These are phyloP conservation scores for Hericium coralloides DNA, from an alignment of 768 basidiomycete genomes.

Conservation along the genomic window DNA sequence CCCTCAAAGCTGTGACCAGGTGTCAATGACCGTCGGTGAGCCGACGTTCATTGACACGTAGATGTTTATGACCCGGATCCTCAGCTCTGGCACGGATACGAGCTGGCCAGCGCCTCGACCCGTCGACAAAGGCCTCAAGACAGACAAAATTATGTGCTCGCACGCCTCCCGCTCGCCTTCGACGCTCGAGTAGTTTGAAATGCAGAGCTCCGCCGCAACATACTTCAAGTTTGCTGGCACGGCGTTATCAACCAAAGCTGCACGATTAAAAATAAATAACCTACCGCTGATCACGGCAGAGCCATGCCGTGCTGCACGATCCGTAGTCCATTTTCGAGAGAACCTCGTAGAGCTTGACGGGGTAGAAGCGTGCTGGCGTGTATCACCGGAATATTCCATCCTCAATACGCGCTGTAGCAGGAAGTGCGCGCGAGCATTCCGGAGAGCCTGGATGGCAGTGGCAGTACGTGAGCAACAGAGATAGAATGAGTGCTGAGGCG, in stretches of 20 bases:
- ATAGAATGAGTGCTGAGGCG: background rate
- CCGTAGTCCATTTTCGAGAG: slow-evolving; percentile 27
- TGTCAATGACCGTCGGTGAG: no score
- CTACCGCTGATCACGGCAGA: slow-evolving; percentile 17
- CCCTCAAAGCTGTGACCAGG: no score
- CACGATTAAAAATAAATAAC: background rate
- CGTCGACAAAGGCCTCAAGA: no score
- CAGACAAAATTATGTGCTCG: slow-evolving; percentile 1
- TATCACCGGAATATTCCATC: slow-evolving; percentile 22
- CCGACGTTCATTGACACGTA: no score
- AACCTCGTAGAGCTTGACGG: slow-evolving; percentile 25
- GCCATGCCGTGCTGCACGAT: slow-evolving; percentile 21
- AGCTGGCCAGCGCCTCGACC: no score
- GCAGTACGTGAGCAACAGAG: no score
- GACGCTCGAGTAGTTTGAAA: no score
- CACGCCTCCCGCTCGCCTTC: background rate
- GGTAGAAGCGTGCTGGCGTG: slow-evolving; percentile 17
- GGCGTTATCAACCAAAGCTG: background rate
- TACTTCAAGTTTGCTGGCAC: background rate
- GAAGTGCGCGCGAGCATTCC: no score
- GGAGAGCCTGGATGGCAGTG: no score
- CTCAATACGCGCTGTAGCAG: no score
- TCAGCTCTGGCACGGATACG: no score
- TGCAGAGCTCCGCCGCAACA: slow-evolving; percentile 5
- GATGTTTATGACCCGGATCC: no score